Percentiles rank a stretch among this genome's conserved stretches.
Evolutionary conservation across 2,329 filamentous ascomycete genomes (phyloP).

Genomic region (Pestalotiopsis sp.): DNA sequence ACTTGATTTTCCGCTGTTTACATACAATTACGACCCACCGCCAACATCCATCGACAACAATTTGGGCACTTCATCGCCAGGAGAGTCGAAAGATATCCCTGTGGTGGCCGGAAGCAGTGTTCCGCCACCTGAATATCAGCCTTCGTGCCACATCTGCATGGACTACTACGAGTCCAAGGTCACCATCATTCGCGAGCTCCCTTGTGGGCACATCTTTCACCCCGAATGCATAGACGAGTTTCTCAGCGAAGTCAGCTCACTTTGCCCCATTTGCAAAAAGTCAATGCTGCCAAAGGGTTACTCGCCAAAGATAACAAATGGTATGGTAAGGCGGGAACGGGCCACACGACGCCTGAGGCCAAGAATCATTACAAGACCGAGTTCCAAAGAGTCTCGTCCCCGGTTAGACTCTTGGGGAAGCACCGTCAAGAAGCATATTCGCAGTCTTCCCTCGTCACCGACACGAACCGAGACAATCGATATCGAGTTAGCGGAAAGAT

Average conservation of each 20-base stretch:
- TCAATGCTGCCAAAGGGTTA: conserved; percentile 73
- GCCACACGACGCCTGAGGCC: conserved; percentile 65
- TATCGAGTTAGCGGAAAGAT: conserved; percentile 26
- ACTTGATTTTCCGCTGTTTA: conserved; percentile 76
- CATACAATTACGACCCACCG: conserved; percentile 66
- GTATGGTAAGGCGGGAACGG: conserved; percentile 83
- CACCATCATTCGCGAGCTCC: conserved; percentile 80
- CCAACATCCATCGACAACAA: conserved; percentile 39
- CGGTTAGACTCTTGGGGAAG: conserved; percentile 31
- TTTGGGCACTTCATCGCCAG: conserved; percentile 30
- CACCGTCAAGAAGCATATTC: conserved; percentile 23
- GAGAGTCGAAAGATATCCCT: conserved; percentile 27
- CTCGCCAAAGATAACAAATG: conserved; percentile 75
- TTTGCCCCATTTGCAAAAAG: conserved; percentile 91
- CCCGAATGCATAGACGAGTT: conserved; percentile 90
- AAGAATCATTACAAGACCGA: conserved; percentile 36
- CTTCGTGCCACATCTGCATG: conserved; percentile 87
- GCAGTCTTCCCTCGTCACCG: conserved; percentile 18
- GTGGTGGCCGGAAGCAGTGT: conserved; percentile 15
- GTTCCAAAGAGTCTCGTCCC: neutral
- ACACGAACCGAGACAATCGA: conserved; percentile 19
- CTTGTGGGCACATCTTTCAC: conserved; percentile 93
- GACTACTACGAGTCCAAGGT: conserved; percentile 73
- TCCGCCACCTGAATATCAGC: conserved; percentile 66
- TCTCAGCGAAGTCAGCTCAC: conserved; percentile 74